Conservation (phyloP, 805 yeast genomes). For the Yamadazyma kitorensis region DNA sequence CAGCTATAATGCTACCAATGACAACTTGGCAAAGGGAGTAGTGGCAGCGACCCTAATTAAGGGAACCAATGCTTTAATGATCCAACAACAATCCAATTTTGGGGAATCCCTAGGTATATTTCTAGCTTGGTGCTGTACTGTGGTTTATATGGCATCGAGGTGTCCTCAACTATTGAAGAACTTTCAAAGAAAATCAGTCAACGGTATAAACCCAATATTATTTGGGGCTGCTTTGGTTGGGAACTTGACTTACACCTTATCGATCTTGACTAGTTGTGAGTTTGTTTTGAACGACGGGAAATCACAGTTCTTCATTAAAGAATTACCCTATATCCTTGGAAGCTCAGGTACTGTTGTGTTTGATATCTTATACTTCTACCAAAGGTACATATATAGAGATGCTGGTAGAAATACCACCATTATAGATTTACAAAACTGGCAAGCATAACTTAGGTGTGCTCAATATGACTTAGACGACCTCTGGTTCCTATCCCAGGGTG, state of each 20-base stretch:
- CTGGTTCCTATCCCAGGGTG: no score
- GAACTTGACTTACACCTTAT: conserved; percentile 70
- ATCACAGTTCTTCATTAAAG: conserved; percentile 54
- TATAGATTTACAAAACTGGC: conserved; percentile 18
- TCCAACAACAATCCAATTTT: not conserved
- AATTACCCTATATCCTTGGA: conserved; percentile 80
- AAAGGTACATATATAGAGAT: conserved; percentile 38
- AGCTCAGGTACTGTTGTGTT: conserved; percentile 82
- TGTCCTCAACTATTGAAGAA: conserved; percentile 83
- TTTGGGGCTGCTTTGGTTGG: conserved; percentile 79
- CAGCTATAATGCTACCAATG: conserved; percentile 16
- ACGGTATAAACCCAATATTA: conserved; percentile 78
- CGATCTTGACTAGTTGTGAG: conserved; percentile 66
- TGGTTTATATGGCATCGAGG: conserved; percentile 72
- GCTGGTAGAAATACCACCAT: conserved; percentile 18
- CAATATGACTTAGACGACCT: no score
- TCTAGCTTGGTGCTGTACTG: conserved; percentile 79
- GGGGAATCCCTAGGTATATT: conserved; percentile 15
- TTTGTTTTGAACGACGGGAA: conserved; percentile 36
- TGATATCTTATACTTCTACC: conserved; percentile 70
- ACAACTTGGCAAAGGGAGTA: conserved; percentile 6
- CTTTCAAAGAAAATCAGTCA: conserved; percentile 73
- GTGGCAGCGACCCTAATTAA: conserved; percentile 10
- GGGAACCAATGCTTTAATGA: conserved; percentile 14
- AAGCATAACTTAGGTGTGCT: no score